Base-by-base conservation (phyloP, 495 filamentous ascomycete genomes). In the Xylaria intraflava region DNA sequence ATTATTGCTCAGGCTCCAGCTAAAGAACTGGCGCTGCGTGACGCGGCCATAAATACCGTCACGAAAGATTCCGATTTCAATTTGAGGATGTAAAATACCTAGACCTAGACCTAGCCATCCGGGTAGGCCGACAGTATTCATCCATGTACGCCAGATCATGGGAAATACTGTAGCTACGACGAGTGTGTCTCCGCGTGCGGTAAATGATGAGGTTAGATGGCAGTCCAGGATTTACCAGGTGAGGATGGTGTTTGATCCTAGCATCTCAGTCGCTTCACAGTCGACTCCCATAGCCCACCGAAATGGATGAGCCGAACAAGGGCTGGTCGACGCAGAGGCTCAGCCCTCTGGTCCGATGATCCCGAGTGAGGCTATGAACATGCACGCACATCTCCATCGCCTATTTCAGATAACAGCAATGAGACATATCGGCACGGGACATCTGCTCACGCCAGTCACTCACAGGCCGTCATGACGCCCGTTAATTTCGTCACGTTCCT, bases 401-500 rank as follows among this genome's bases (percentile, higher is more conserved):
- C n/a, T n/a, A n/a, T n/a, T n/a, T n/a, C n/a, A n/a, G 2, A 39
- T 11, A 38, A 6, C 8, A 35, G 40, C 8, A 44, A 23, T 12
- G 31, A 35, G 6, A 50, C n/a, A 14, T 22, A 53, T 2, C 17
- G 17, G 27, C 30, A 12, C 14, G 14, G 19, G 9, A 0, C 38
- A 22, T 49, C 46, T 12, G 14, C 27, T 27, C 12, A 35, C 29
- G 24, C 19, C 30, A 19, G 11, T 11, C 17, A 27, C 23, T 23
- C 16, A 22, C 44, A 78, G 74, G 7, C 72, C 6, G 43, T 80
- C 46, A 72, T 77, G 58, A 73, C 76, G 2, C 77, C 77, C 1
- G 42, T 79, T 16, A 65, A 72, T 46, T 71, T 81, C 61, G 48
- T 77, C 48, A 67, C 75, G 16, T 81, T 81, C 68, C 43, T 81